Base-by-base conservation (phyloP, 257 asterid species). In the Jaltomata sinuosa region DNA sequence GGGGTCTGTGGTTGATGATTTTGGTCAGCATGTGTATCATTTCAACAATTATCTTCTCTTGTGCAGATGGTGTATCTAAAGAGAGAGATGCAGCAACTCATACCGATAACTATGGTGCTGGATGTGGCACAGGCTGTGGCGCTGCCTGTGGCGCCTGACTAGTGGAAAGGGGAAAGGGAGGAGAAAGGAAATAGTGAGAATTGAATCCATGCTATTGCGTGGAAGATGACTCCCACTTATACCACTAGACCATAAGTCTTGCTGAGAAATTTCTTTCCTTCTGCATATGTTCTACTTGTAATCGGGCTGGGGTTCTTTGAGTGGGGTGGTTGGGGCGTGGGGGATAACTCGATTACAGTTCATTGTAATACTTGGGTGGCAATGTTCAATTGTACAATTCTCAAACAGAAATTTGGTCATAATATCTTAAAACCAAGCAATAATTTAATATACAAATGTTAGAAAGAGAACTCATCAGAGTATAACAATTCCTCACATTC, bases 91-190 rank as follows among this genome's bases (percentile, higher is more conserved):
- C 88, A 6, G 59, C 83, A 15, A 42, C 87, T 34, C 80, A 86
- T 45, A 83, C 22, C 12, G 85, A 83, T 32, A 78, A 45, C 34
- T 57, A 83, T 52, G 84, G 82, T 2, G 84, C 89, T 0, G 82
- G 69, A 15, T 89, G 88, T 49, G 86, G 87, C 19, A 88, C 83
- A 11, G 90, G 54, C 1, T 90, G 92, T 34, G 88, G 89, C 2
- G 80, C 87, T 19, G 88, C 42, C 8, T 90, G 92, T 83, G 92
- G 91, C 31, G 91, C 86, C 38, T 90, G 85, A 89, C 32, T 4
- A 27, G 79, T 38, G 57, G 22, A 21, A 21, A 53, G 27, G 12
- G 16, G 22, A 6, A 3, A 47, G 49, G 38, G 31, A 34, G 16
- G 42, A 78, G 16, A 50, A 40, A 18, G 50, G 36, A 55, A 55